phyloP scores from a whole-genome alignment of 208 protist species.

The Crithidia fasciculata region DNA sequence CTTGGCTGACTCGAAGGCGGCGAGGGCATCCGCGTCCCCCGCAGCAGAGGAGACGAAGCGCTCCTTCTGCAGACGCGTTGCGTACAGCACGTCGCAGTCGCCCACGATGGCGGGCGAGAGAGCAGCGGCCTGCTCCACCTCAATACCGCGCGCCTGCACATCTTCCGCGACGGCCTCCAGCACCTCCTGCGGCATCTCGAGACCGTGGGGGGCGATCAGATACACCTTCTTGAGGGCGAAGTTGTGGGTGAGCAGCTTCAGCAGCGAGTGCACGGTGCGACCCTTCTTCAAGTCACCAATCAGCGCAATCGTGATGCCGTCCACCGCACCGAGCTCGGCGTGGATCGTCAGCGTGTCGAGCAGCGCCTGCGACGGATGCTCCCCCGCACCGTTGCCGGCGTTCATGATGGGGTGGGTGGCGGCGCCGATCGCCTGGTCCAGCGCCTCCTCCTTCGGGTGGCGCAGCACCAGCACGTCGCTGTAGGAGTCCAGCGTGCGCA shows the following conservation, averaged over 20 bases:
- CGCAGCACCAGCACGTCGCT: conserved; percentile 96
- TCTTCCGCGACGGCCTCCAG: conserved; percentile 58
- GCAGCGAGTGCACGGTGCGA: conserved; percentile 96
- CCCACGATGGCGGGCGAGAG: conserved; percentile 71
- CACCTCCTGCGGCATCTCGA: conserved; percentile 92
- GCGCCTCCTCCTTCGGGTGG: conserved; percentile 92
- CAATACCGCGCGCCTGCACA: conserved; percentile 49
- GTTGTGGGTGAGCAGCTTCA: conserved; percentile 92
- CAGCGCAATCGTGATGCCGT: conserved; percentile 94
- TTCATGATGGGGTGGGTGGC: conserved; percentile 94
- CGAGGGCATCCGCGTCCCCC: conserved; percentile 58
- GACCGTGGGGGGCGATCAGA: conserved; percentile 87
- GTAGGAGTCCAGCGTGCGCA: conserved; percentile 90
- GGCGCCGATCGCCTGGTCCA: conserved; percentile 68
- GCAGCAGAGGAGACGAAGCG: conserved; percentile 77
- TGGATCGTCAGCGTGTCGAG: conserved; percentile 97
- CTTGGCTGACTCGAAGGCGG: conserved; percentile 90
- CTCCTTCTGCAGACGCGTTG: conserved; percentile 98
- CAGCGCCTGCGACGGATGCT: conserved; percentile 99
- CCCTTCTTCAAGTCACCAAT: conserved; percentile 98
- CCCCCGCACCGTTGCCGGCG: conserved; percentile 96
- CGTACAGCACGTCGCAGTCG: conserved; percentile 96
- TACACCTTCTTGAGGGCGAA: conserved; percentile 80
- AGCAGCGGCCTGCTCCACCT: conserved; percentile 26
- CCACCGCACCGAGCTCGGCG: conserved; percentile 90